Conservation (phyloP, 495 filamentous ascomycete genomes). For the Chaetomium tenue region DNA sequence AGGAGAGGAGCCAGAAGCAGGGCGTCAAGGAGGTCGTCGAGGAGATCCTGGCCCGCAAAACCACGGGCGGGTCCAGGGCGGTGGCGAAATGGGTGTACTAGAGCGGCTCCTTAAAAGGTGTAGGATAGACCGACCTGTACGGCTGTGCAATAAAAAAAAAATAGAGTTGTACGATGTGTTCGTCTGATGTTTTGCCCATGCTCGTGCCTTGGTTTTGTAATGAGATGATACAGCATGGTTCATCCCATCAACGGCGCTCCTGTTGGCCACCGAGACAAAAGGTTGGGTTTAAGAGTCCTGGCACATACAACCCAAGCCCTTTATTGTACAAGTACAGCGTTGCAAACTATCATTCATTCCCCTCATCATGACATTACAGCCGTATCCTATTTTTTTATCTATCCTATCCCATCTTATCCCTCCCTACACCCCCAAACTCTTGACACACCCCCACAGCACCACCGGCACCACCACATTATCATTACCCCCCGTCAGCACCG, state of each 20-base stretch:
- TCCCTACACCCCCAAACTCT: conserved; percentile 55
- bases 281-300: too few species aligned
- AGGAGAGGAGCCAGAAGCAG: conserved; percentile 46
- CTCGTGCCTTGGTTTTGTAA: neutral
- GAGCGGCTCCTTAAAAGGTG: neutral
- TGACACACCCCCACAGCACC: conserved; percentile 85
- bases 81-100: conserved; percentile 42
- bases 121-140: conserved; percentile 12
- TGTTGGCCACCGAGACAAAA: too few species aligned
- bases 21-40: conserved; percentile 57
- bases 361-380: neutral
- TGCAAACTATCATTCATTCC: too few species aligned
- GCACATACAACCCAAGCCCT: too few species aligned
- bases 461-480: conserved; percentile 99
- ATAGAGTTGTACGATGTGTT: conserved; percentile 14
- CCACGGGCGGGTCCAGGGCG: conserved; percentile 34
- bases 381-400: neutral
- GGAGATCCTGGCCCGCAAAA: conserved; percentile 57
- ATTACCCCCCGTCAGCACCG: conserved; percentile 93
- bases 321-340: too few species aligned
- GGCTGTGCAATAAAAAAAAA: neutral
- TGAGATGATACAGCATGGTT: neutral
- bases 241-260: too few species aligned
- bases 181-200: neutral
- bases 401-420: neutral